phyloP scores from a whole-genome alignment of 352 stramenopile species.

The Elongisporangium anandrum region DNA sequence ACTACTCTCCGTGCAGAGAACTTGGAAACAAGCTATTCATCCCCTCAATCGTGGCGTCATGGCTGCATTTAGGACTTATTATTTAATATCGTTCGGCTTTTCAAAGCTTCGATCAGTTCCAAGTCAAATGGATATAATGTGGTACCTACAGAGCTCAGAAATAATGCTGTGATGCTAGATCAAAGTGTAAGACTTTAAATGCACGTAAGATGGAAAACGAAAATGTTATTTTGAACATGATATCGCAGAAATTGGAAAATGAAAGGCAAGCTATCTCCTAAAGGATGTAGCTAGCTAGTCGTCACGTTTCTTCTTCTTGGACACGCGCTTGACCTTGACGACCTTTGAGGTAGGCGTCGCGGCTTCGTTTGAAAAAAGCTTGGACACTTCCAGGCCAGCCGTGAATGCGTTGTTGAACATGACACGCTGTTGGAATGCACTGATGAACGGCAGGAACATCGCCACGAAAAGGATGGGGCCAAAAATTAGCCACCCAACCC shows the following conservation, averaged over 20 bases:
- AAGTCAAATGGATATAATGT: too few relatives aligned
- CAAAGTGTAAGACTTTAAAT: too few relatives aligned
- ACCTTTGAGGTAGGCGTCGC: conserved; percentile 48
- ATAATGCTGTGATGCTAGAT: too few relatives aligned
- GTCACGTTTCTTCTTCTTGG: conserved; percentile 89
- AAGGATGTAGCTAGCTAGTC: conserved; percentile 32
- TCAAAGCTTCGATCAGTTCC: too few relatives aligned
- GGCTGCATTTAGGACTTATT: too few relatives aligned
- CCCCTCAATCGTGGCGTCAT: too few relatives aligned
- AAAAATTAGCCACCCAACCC: conserved; percentile 86
- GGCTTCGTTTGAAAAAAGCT: conserved; percentile 86
- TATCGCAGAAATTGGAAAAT: not conserved
- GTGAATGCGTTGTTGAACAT: conserved; percentile 92
- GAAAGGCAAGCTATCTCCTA: not conserved
- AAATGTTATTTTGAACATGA: not conserved
- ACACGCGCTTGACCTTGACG: conserved; percentile 84
- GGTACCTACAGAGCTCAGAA: too few relatives aligned
- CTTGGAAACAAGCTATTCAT: too few relatives aligned
- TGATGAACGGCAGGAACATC: conserved; percentile 89
- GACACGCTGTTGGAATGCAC: conserved; percentile 85
- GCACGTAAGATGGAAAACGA: not conserved
- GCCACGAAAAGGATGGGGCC: conserved; percentile 84
- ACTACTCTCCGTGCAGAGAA: too few relatives aligned
- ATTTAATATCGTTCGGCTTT: too few relatives aligned
- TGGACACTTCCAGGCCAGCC: conserved; percentile 83